A percentile compares a stretch with the other conserved stretches of the same genome.
Evolutionary conservation across 805 yeast species (phyloP).

Genomic region (Candida vaughaniae): DNA sequence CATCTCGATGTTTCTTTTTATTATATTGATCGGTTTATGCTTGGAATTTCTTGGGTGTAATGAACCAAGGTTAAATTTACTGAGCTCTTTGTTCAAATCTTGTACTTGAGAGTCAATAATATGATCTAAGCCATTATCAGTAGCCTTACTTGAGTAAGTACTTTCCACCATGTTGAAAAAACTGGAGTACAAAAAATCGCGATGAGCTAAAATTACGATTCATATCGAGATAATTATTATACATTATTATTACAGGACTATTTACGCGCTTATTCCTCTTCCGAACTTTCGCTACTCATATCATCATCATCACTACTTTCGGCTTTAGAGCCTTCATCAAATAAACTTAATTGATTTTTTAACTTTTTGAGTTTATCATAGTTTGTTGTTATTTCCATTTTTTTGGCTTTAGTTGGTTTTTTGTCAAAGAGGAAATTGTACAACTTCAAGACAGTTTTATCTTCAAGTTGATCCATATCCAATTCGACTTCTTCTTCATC

Average conservation of each 20-base stretch:
- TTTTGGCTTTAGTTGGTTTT: constrained; percentile 30
- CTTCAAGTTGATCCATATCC: constrained; percentile 91
- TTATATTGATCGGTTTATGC: constrained; percentile 33
- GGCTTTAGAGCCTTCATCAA: constrained; percentile 31
- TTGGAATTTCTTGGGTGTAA: constrained; percentile 1
- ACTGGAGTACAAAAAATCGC: too few species aligned
- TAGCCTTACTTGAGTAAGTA: too few species aligned
- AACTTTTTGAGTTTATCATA: constrained; percentile 64
- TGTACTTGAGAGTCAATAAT: too few species aligned
- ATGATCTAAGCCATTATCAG: too few species aligned
- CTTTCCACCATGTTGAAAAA: too few species aligned
- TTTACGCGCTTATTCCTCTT: constrained; percentile 54
- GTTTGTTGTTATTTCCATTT: constrained; percentile 34
- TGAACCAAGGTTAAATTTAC: too few species aligned
- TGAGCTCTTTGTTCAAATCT: too few species aligned
- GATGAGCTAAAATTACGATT: too few species aligned
- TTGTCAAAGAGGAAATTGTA: constrained; percentile 71
- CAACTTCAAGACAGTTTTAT: constrained; percentile 74
- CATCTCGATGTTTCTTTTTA: constrained; percentile 20
- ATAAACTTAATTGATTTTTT: constrained; percentile 47
- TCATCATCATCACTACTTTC: constrained; percentile 49
- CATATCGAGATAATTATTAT: too few species aligned
- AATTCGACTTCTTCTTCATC: constrained; percentile 92
- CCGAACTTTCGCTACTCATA: constrained; percentile 56
- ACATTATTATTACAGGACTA: constrained; percentile 10